Evolutionary conservation across 768 basidiomycete genomes (phyloP).

Genomic region (Rhodotorula graminis): DNA sequence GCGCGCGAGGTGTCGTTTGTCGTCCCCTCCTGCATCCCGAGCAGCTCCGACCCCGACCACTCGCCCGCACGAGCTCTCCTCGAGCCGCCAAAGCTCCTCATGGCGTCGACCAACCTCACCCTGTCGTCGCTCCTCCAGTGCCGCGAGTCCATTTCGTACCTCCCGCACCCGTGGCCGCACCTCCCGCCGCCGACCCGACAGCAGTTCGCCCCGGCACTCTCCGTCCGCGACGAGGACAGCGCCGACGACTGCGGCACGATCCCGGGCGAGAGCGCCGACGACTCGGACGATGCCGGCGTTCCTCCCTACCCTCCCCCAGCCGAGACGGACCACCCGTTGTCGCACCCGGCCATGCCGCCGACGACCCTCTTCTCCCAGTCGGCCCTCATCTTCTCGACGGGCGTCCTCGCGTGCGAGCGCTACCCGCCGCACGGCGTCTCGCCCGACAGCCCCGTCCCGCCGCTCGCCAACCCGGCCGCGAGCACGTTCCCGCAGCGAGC

Average conservation of each 20-base stretch:
- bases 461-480: slow-evolving; percentile 16
- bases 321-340: slow-evolving; percentile 21
- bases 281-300: background rate
- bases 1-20: slow-evolving; percentile 38
- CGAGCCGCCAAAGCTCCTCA: slow-evolving; percentile 40
- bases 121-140: slow-evolving; percentile 35
- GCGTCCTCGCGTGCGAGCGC: slow-evolving; percentile 19
- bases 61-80: slow-evolving; percentile 4
- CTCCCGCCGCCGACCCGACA: slow-evolving; percentile 17
- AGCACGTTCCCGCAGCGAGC: slow-evolving; percentile 20
- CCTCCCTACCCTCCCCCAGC: background rate
- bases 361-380: slow-evolving; percentile 38
- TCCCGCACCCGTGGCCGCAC: slow-evolving; percentile 37
- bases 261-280: background rate
- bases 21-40: slow-evolving; percentile 29
- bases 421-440: slow-evolving; percentile 32
- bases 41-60: slow-evolving; percentile 1
- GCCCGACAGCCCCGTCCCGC: slow-evolving; percentile 6
- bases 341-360: slow-evolving; percentile 32
- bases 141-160: slow-evolving; percentile 37
- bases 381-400: slow-evolving; percentile 36
- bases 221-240: background rate
- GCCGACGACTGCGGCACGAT: background rate
- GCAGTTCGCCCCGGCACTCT: slow-evolving; percentile 6
- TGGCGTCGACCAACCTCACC: slow-evolving; percentile 38